phyloP scores from a whole-genome alignment of 1,284 basidiomycete genomes.

The Cryptococcus hybrid region DNA sequence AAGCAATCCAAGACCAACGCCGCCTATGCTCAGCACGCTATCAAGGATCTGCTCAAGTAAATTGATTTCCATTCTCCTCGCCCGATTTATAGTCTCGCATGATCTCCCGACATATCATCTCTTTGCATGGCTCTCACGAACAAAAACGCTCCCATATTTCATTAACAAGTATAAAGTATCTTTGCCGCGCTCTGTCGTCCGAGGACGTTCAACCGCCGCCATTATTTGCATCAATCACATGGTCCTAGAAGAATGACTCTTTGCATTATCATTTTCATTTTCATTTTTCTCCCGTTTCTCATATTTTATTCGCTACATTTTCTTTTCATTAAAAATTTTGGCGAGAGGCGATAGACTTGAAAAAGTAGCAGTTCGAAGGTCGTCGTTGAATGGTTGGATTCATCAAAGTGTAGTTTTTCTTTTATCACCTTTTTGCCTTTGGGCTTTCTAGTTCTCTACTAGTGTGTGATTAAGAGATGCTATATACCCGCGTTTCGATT shows the following conservation, averaged over 20 bases:
- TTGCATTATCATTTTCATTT: background rate
- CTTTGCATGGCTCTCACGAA: constrained; percentile 11
- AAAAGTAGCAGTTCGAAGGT: no score
- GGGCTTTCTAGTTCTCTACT: background rate
- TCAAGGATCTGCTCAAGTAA: constrained; percentile 34
- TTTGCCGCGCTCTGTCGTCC: constrained; percentile 48
- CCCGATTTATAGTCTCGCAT: background rate
- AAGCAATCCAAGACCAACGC: constrained; percentile 55
- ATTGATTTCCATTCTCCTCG: background rate
- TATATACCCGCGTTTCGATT: background rate
- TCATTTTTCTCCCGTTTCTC: background rate
- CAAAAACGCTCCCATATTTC: constrained; percentile 2
- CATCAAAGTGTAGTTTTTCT: background rate
- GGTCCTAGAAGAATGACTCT: constrained; percentile 6
- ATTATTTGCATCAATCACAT: constrained; percentile 5
- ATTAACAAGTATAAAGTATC: constrained; percentile 10
- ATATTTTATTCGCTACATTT: background rate
- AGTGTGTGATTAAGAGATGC: background rate
- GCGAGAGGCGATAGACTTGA: no score
- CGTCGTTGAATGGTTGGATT: no score
- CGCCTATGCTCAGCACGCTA: constrained; percentile 56
- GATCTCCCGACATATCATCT: background rate
- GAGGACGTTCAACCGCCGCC: constrained; percentile 44
- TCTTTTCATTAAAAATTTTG: background rate
- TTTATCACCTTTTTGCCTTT: background rate